These are phyloP conservation scores for Apodospora peruviana DNA, from an alignment of 495 filamentous ascomycete species.

Conservation along the genomic window DNA sequence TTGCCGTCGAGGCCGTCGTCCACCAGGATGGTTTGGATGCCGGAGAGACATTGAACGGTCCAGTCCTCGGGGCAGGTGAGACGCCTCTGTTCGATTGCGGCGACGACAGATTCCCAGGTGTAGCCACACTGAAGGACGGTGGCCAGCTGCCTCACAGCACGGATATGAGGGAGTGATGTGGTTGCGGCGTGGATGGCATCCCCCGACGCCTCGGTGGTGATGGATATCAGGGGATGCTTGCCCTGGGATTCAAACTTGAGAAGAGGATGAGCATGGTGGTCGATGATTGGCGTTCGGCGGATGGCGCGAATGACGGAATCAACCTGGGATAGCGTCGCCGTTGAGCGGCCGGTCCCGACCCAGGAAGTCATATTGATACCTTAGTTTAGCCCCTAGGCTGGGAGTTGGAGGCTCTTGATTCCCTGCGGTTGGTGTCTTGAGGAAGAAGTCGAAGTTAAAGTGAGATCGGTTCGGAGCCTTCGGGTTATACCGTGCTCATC, in stretches of 20 bases:
- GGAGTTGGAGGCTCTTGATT: too few species aligned
- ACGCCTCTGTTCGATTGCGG: constrained; percentile 50
- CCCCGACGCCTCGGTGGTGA: constrained; percentile 71
- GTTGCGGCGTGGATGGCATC: constrained; percentile 51
- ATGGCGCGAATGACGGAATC: constrained; percentile 42
- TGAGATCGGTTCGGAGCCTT: too few species aligned
- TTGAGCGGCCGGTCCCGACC: constrained; percentile 25
- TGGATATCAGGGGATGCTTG: constrained; percentile 57
- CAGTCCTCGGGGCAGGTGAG: constrained; percentile 53
- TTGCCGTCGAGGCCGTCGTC: constrained; percentile 66
- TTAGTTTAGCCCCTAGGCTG: not conserved
- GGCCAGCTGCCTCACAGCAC: constrained; percentile 65
- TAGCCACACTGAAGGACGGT: constrained; percentile 53
- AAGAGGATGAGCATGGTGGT: constrained; percentile 78
- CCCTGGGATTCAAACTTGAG: constrained; percentile 29
- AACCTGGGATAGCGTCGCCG: constrained; percentile 23
- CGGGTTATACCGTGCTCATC: too few species aligned
- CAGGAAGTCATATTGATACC: constrained; percentile 21
- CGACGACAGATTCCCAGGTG: constrained; percentile 59
- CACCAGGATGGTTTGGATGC: constrained; percentile 71
- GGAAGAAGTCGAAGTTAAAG: too few species aligned
- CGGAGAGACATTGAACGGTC: constrained; percentile 59
- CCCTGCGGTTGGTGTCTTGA: not conserved
- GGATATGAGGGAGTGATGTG: constrained; percentile 61
- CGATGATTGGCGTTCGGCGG: constrained; percentile 69